Percentiles rank a stretch among this genome's conserved stretches.
These are phyloP conservation scores for Eucalyptus dawsonii DNA, from an alignment of 345 rosid species.

Conservation along the genomic window DNA sequence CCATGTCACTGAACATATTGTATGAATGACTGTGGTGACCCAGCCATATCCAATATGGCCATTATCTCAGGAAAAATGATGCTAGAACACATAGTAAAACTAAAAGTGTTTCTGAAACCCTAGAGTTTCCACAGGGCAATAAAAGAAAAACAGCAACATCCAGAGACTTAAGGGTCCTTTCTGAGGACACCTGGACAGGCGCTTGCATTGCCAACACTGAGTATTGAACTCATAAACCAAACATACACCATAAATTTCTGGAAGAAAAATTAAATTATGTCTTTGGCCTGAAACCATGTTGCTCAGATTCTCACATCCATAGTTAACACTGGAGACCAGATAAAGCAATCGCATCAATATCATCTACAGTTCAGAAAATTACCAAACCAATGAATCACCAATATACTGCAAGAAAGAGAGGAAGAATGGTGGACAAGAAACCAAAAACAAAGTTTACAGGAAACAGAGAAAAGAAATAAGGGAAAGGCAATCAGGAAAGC, in stretches of 20 bases:
- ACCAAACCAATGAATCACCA: background rate
- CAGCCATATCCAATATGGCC: background rate
- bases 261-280: background rate
- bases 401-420: background rate
- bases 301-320: background rate
- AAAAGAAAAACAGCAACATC: background rate
- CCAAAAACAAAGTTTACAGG: background rate
- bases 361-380: background rate
- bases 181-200: background rate
- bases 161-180: background rate
- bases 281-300: background rate
- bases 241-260: background rate
- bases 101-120: background rate
- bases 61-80: background rate
- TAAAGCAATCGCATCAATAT: background rate
- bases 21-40: background rate
- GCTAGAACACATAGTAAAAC: background rate
- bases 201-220: background rate
- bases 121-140: background rate
- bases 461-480: background rate
- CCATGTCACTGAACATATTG: background rate
- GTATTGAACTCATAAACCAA: background rate
- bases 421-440: background rate
- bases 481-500: background rate
- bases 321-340: background rate